Evolutionary conservation across 2,329 filamentous ascomycete species (phyloP).

Genomic region (Epichloe uncinata): DNA sequence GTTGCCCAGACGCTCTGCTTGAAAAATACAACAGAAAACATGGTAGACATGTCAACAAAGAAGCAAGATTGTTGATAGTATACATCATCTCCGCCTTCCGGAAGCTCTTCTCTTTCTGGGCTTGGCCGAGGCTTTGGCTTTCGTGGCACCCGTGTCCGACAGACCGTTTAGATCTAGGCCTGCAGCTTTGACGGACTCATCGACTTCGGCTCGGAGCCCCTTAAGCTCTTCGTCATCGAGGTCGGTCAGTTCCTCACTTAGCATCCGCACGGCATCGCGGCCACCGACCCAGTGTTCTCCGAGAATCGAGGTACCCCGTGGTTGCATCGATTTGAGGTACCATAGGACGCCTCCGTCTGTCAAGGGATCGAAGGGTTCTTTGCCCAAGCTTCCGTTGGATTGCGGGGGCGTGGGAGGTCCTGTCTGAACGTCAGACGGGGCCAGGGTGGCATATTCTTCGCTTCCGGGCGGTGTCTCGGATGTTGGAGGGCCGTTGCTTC

Average conservation of each 20-base stretch:
- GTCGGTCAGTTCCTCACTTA: conserved; percentile 83
- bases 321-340: conserved; percentile 75
- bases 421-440: conserved; percentile 15
- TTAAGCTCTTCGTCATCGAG: conserved; percentile 83
- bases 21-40: background rate
- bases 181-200: conserved; percentile 23
- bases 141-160: conserved; percentile 9
- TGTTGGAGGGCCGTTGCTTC: conserved; percentile 12
- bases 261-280: conserved; percentile 48
- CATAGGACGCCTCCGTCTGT: conserved; percentile 70
- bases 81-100: conserved; percentile 19
- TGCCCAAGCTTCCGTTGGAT: conserved; percentile 44
- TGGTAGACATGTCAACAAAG: background rate
- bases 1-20: background rate
- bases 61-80: background rate
- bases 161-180: conserved; percentile 12
- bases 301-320: conserved; percentile 64
- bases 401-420: conserved; percentile 54
- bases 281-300: conserved; percentile 54
- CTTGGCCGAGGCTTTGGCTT: conserved; percentile 16
- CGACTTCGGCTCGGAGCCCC: conserved; percentile 46
- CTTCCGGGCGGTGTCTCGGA: conserved; percentile 35
- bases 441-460: conserved; percentile 28
- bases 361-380: conserved; percentile 39
- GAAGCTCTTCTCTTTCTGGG: conserved; percentile 23